Evolutionary conservation across 2,329 filamentous ascomycete genomes (phyloP), one percentile per base, ranked within the genome.

Genomic region (Monilinia aucupariae): DNA sequence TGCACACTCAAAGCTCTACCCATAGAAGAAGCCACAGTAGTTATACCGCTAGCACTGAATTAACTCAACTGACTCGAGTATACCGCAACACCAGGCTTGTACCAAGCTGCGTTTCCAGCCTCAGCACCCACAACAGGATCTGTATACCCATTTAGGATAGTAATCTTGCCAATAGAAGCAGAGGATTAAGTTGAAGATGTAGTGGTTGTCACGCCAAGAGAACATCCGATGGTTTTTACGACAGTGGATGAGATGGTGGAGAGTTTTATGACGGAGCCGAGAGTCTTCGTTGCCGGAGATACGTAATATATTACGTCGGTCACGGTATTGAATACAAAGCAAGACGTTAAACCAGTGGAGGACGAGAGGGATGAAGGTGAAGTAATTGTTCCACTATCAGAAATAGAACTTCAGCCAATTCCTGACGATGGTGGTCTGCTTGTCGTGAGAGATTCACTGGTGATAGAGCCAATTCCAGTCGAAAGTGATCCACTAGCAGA

Each of bases 281-380:
- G 49, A 10, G 39, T 53, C 20, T 52, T 53, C 1, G 59, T 52
- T 15, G 48, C 48, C 9, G 39, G 59, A 15, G 37, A 41, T 5
- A 61, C 59, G 13, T 52, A 34, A 17, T 52, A 61, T 34, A 27
- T 61, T 37, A 61, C 12, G 27, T 61, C 59, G 2, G 59, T 61
- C 25, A 61, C 59, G 37, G 59, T 61, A 15, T 52, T 53, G 7
- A 25, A 52, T 15, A 53, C n/a, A n/a, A 37, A 53, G 13, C 59
- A 52, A n/a, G 48, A 61, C 1, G 47, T 10, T n/a, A 41, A 54
- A 7, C 17, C 25, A 27, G 27, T 58, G 41, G 54, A 34, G 27
- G 41, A 55, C 25, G 52, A 30, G 37, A 43, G 39, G 10, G n/a
- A 30, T 6, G 25, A 43, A 25, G 52, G 43, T 13, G 37, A 43